Base-by-base conservation (phyloP, 2,329 filamentous ascomycete species). In the Venturia carpophila region DNA sequence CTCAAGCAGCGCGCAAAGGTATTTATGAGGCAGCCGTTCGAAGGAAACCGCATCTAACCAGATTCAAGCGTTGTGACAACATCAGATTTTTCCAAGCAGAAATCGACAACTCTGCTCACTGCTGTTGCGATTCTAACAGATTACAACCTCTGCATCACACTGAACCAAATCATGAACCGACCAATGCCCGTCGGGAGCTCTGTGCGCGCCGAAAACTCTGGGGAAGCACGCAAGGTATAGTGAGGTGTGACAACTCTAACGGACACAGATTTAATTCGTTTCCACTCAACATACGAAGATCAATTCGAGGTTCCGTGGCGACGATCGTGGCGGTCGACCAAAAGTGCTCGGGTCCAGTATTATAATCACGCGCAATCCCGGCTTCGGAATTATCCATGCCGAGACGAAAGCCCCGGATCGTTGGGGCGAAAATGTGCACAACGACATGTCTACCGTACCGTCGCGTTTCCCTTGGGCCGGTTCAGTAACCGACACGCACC, bases 131-230 rank as follows among this genome's bases (percentile, higher is more conserved):
- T 21, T 27, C 21, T 11, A 27, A 30, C 7, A n/a, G n/a, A n/a
- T n/a, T n/a, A n/a, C n/a, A n/a, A n/a, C n/a, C n/a, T n/a, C n/a
- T n/a, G n/a, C n/a, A n/a, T n/a, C n/a, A n/a, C n/a, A n/a, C n/a
- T n/a, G n/a, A n/a, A n/a, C n/a, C n/a, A n/a, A n/a, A n/a, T 58
- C 30, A 58, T 58, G 30, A 58, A 58, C 52, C 11, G 5, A n/a
- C 13, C 15, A 58, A 9, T 24, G 5, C 1, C 52, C 52, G n/a
- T 58, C 30, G 1, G 6, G 27, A 37, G 52, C 37, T 37, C 52
- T 58, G 52, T 37, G 52, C 52, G 30, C 30, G 27, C 2, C 27
- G 1, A 21, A 58, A 37, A 58, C n/a, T 37, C 30, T n/a, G 30
- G 52, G 30, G 52, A 37, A 58, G n/a, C 2, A 6, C 3, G 19